Evolutionary conservation across 2,329 filamentous ascomycete genomes (phyloP), one percentile per base, ranked within the genome.

Genomic region (Meredithiella fracta): DNA sequence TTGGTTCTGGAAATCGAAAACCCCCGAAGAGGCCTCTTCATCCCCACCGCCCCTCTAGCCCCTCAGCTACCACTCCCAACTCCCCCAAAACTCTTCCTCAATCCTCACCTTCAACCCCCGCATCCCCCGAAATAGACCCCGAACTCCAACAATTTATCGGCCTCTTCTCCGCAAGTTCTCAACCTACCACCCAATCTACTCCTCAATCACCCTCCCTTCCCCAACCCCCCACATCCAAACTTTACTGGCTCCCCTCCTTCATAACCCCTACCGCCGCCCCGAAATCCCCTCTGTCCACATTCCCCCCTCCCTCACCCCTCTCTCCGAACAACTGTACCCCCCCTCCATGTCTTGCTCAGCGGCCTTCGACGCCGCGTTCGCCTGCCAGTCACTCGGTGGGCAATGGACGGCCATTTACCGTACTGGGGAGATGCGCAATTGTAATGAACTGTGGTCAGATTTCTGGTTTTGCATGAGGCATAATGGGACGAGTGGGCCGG

Each of bases 391-490:
- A 0, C 74, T 95, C 7, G 90, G 88, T 54, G 89, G 91, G 0
- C 90, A 97, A 67, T 95, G 90, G 74, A 89, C 86, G 64, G 82
- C 88, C 64, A 78, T 97, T 38, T 98, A 97, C 74, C 85, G 92
- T 40, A 83, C 88, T 65, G 92, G 92, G 60, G 72, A 74, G 44
- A 72, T 94, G 64, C 79, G 83, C 47, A 76, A 78, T 2, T 98
- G 92, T 74, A 79, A 75, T 60, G 85, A 94, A 62, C 82, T 89
- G 60, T 96, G 91, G 89, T 78, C 83, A 59, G 86, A 95, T 68
- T 97, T 95, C 69, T 94, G 90, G 86, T 91, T 96, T 71, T 98
- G 92, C 74, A 96, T 97, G 90, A 82, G 86, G 61, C 82, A 82
- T 38, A 58, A 58, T 25, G 82, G 84, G 63, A 75, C 76, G 1